These are phyloP conservation scores for Platismatia glauca DNA, from an alignment of 495 filamentous ascomycete species.

Conservation along the genomic window DNA sequence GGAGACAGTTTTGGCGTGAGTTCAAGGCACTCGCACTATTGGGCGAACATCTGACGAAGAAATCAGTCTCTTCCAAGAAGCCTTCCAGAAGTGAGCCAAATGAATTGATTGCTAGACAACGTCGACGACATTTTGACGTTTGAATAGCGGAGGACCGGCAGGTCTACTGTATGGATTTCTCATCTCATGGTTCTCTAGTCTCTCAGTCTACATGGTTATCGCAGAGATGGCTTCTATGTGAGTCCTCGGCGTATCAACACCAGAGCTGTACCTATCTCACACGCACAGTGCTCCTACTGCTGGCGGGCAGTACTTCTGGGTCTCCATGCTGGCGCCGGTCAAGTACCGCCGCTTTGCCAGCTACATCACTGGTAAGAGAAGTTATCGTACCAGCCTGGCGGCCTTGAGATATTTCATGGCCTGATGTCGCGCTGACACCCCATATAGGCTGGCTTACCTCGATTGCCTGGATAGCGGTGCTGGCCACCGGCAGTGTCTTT, in stretches of 20 bases:
- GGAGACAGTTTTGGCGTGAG: constrained; percentile 32
- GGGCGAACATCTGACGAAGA: background rate
- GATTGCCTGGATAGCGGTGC: constrained; percentile 31
- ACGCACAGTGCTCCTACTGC: constrained; percentile 27
- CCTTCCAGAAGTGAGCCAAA: constrained; percentile 30
- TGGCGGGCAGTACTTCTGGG: constrained; percentile 39
- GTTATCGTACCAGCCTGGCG: background rate
- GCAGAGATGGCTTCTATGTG: constrained; percentile 42
- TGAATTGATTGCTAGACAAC: background rate
- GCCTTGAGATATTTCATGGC: background rate
- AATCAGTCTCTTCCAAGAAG: constrained; percentile 29
- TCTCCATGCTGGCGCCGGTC: constrained; percentile 32
- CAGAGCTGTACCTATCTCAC: background rate
- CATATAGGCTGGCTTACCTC: constrained; percentile 28
- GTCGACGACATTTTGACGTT: background rate
- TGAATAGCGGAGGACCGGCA: constrained; percentile 38
- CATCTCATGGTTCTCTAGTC: constrained; percentile 38
- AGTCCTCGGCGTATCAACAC: constrained; percentile 1
- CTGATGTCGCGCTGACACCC: background rate
- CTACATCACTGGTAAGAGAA: constrained; percentile 31
- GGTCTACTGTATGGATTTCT: constrained; percentile 43
- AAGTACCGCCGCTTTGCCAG: constrained; percentile 30
- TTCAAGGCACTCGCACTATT: background rate
- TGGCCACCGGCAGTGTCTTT: constrained; percentile 31
- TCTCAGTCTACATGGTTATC: constrained; percentile 38